Conservation (phyloP, 306 rosid genomes). For the Comarum palustre region DNA sequence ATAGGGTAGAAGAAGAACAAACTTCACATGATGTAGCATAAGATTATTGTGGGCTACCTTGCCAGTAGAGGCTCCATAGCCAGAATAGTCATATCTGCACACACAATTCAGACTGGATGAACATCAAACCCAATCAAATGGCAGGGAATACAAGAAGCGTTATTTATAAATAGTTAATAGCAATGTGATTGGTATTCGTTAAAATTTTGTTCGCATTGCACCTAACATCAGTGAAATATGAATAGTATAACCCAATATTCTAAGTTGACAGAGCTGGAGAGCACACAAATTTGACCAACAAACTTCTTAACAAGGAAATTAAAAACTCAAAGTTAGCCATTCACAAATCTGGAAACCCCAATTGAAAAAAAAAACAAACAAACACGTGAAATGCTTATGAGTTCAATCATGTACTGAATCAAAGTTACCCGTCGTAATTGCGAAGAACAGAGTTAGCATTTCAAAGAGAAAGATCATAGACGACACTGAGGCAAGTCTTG, state of each 20-base stretch:
- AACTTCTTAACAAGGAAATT: neutral
- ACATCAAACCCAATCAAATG: slow-evolving; percentile 16
- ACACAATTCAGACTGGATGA: slow-evolving; percentile 27
- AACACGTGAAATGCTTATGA: neutral
- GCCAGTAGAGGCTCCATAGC: slow-evolving; percentile 98
- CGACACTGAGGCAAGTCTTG: neutral
- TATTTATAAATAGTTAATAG: neutral
- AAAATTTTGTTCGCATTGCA: slow-evolving; percentile 6
- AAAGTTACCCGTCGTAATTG: neutral
- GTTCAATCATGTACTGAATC: neutral
- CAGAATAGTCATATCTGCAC: slow-evolving; percentile 96
- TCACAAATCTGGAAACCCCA: slow-evolving; percentile 12
- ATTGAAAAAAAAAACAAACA: neutral
- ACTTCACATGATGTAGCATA: slow-evolving; percentile 11
- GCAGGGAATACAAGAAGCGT: neutral
- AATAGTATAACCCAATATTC: neutral
- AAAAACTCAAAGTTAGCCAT: neutral
- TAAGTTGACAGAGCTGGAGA: neutral
- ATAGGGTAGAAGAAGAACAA: slow-evolving; percentile 6
- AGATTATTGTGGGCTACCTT: slow-evolving; percentile 52
- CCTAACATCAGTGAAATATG: neutral
- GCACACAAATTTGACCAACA: neutral
- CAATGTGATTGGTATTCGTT: neutral
- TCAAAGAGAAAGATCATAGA: neutral
- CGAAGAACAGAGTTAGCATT: neutral